These are phyloP conservation scores for Didymella pinodella DNA, from an alignment of 2,329 filamentous ascomycete genomes.

Conservation along the genomic window DNA sequence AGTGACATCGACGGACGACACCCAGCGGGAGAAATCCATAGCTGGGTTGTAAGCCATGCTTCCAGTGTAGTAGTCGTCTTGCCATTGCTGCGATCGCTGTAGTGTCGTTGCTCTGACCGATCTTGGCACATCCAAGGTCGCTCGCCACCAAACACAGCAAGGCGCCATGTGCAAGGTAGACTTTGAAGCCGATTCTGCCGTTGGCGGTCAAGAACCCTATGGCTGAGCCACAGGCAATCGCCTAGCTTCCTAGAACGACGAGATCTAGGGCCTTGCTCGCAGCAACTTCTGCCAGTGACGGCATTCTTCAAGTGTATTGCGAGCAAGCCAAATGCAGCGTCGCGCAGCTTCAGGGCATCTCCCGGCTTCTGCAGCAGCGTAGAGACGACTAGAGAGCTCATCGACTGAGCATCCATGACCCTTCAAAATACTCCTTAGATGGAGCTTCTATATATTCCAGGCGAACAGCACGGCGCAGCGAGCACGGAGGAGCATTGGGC, in stretches of 20 bases:
- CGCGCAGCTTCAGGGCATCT: neutral
- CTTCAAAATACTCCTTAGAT: neutral
- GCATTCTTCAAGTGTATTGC: neutral
- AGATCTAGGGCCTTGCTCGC: neutral
- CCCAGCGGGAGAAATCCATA: constrained; percentile 42
- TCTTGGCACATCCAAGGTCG: neutral
- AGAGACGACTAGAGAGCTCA: neutral
- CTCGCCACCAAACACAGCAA: neutral
- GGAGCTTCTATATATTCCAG: neutral
- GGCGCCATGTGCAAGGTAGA: neutral
- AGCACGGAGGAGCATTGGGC: constrained; percentile 1
- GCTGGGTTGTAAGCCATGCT: constrained; percentile 32
- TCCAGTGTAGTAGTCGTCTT: constrained; percentile 16
- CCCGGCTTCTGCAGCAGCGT: neutral
- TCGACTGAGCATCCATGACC: neutral
- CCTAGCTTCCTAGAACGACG: neutral
- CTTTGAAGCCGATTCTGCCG: neutral
- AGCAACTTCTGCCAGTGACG: neutral
- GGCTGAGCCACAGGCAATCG: neutral
- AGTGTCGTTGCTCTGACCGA: neutral
- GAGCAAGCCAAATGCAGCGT: neutral
- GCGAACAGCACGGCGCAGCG: constrained; percentile 11
- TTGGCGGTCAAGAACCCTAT: neutral
- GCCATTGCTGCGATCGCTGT: constrained; percentile 8
- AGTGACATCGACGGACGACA: constrained; percentile 49